Evolutionary conservation across 306 rosid genomes (phyloP), one percentile per base, ranked within the genome.

Genomic region (Styphnolobium japonicum): DNA sequence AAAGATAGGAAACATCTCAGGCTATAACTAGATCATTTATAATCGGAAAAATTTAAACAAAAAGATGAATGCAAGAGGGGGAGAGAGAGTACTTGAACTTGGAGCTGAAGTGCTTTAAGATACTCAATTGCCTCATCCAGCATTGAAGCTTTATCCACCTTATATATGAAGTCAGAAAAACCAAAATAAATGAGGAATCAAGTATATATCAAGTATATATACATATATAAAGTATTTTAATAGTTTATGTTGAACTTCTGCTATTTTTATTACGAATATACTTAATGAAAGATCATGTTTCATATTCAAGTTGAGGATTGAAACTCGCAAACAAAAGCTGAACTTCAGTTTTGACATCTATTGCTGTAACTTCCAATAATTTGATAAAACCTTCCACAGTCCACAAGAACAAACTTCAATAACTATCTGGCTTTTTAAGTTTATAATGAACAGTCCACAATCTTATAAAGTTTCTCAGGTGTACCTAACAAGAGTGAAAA

Each of bases 101-200:
- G 99, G 84, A 95, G 91, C 82, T 95, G 99, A 85, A 95, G 99
- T 18, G 93, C 86, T 89, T 95, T 95, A 45, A 95, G 90, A 82
- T 95, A 95, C 91, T 93, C 99, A 73, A 95, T 95, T 55, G 98
- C 99, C 85, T 95, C 99, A 78, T 95, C 99, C 12, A 95, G 96
- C 99, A 95, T 95, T 52, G 99, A 95, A 68, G 99, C 99, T 87
- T 95, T 95, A 89, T 95, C 99, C 87, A 95, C 99, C 98, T 94
- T 10, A 62, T 22, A 67, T 66, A 75, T 7, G 56, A 77, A 65
- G 83, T 84, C 84, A 77, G 85, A 67, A 56, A 76, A 76, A 57
- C 29, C 73, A 33, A 77, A 68, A 69, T 45, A 67, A 72, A 80
- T 84, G 66, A 52, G 73, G 71, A 86, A 75, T 55, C 22, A 66